Evolutionary conservation across 768 basidiomycete genomes (phyloP).

Genomic region (Lactarius hatsudake): DNA sequence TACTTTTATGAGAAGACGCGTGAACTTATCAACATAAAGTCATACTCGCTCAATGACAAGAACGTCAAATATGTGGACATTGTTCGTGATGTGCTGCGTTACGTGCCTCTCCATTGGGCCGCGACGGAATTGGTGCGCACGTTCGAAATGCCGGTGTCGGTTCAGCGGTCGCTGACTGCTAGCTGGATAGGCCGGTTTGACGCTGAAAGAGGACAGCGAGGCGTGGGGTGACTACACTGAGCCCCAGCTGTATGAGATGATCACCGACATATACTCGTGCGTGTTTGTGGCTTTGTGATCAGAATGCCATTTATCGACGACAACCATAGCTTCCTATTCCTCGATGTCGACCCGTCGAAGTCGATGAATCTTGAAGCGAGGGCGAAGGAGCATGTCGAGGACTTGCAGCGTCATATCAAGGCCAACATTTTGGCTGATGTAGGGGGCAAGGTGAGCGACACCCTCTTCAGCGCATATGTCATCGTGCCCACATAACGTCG

Average conservation of each 20-base stretch:
- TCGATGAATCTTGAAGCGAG: slow-evolving; percentile 53
- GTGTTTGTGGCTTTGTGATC: slow-evolving; percentile 29
- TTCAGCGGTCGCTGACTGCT: not conserved
- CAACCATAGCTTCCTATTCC: slow-evolving; percentile 63
- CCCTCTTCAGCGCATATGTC: not conserved
- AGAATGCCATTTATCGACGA: not conserved
- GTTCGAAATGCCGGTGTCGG: not conserved
- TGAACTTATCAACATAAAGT: slow-evolving; percentile 51
- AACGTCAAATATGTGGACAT: slow-evolving; percentile 58
- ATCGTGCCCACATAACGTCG: not conserved
- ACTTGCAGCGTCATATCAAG: slow-evolving; percentile 58
- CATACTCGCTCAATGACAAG: slow-evolving; percentile 55
- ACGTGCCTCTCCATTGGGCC: slow-evolving; percentile 66
- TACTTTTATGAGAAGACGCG: slow-evolving; percentile 68
- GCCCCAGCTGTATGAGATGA: slow-evolving; percentile 56
- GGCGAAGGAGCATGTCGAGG: slow-evolving; percentile 50
- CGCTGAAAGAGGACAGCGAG: slow-evolving; percentile 55
- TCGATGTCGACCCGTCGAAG: slow-evolving; percentile 61
- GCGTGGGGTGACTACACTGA: slow-evolving; percentile 60
- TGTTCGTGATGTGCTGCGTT: slow-evolving; percentile 63
- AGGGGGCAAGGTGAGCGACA: slow-evolving; percentile 42
- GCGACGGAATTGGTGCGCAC: slow-evolving; percentile 62
- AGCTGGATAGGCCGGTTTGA: slow-evolving; percentile 59
- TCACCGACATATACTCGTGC: slow-evolving; percentile 71
- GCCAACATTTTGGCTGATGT: slow-evolving; percentile 41